phyloP scores from a whole-genome alignment of 2,329 filamentous ascomycete species.

The Xylariaceae sp. region DNA sequence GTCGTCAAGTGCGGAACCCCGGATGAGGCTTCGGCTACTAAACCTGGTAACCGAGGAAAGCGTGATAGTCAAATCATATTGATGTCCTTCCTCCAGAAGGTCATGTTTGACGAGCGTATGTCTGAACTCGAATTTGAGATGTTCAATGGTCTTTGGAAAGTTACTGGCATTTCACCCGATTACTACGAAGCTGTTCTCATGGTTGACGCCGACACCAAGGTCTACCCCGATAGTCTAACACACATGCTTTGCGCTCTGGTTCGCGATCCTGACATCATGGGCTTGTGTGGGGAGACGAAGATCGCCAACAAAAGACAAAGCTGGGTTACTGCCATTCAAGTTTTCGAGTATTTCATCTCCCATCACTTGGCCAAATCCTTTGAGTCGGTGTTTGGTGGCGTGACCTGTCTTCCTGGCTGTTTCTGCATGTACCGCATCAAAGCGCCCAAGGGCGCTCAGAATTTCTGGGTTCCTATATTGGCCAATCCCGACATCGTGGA shows the following conservation, averaged over 20 bases:
- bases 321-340: conserved; percentile 97
- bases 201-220: conserved; percentile 98
- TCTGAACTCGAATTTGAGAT: conserved; percentile 98
- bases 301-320: conserved; percentile 95
- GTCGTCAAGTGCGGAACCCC: conserved; percentile 95
- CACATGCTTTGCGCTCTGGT: conserved; percentile 99
- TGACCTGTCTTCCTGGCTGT: conserved; percentile 95
- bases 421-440: conserved; percentile 99
- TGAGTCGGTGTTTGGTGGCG: conserved; percentile 97
- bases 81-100: conserved; percentile 99
- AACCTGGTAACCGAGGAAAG: conserved; percentile 96
- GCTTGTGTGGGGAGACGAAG: conserved; percentile 97
- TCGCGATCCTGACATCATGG: conserved; percentile 98
- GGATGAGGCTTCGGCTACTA: conserved; percentile 73
- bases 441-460: conserved; percentile 94
- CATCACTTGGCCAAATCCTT: conserved; percentile 97
- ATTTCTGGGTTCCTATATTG: conserved; percentile 98
- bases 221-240: conserved; percentile 95
- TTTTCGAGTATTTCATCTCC: conserved; percentile 99
- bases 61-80: conserved; percentile 98
- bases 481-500: conserved; percentile 98
- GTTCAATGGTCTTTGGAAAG: conserved; percentile 99
- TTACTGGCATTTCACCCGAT: conserved; percentile 96
- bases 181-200: conserved; percentile 98
- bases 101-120: conserved; percentile 99